These are phyloP conservation scores for Geosmithia flava DNA, from an alignment of 2,329 filamentous ascomycete species.

Conservation along the genomic window DNA sequence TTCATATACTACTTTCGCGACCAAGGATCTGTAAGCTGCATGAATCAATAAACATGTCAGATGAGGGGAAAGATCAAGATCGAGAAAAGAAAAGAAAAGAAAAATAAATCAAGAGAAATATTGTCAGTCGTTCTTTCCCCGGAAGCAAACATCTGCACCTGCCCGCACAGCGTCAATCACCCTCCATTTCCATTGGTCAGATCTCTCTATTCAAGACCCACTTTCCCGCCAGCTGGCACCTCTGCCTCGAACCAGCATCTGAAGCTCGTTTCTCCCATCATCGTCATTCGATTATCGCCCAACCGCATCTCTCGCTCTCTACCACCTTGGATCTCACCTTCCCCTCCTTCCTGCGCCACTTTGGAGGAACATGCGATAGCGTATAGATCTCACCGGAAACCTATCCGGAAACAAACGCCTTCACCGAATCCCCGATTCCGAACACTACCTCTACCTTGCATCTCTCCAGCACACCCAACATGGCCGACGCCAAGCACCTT, in stretches of 20 bases:
- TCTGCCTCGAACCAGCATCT: neutral
- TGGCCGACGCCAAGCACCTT: conserved; percentile 16
- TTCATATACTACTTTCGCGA: too few species aligned
- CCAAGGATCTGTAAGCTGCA: too few species aligned
- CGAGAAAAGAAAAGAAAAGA: neutral
- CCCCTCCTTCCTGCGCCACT: too few species aligned
- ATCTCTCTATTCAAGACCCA: neutral
- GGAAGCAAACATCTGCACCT: neutral
- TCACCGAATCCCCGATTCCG: neutral
- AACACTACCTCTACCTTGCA: neutral
- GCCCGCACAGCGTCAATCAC: neutral
- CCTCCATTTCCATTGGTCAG: neutral
- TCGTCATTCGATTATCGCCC: too few species aligned
- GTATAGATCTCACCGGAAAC: neutral
- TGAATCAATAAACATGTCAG: too few species aligned
- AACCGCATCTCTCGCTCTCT: too few species aligned
- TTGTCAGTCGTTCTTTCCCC: neutral
- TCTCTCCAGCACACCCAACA: conserved; percentile 8
- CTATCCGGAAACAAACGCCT: neutral
- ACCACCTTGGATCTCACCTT: too few species aligned
- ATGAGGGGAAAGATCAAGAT: too few species aligned
- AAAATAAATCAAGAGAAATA: neutral
- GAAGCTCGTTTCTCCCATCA: neutral
- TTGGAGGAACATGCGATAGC: neutral
- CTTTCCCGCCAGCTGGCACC: neutral